These are phyloP conservation scores for Rhizophora mangle DNA, from an alignment of 345 rosid species.

Conservation along the genomic window DNA sequence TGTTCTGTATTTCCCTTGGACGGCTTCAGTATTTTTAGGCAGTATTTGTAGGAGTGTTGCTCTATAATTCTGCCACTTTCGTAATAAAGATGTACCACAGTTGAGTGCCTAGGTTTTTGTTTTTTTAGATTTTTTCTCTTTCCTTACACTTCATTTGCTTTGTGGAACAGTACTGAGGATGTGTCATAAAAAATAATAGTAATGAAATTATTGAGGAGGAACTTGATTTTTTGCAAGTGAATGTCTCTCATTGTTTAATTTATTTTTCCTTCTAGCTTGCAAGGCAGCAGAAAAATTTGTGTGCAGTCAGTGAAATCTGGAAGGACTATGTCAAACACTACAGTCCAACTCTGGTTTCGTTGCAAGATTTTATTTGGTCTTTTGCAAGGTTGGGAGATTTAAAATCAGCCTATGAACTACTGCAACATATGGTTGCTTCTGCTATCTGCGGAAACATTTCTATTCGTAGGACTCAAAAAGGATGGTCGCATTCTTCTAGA, in stretches of 20 bases:
- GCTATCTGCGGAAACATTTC: conserved; percentile 34
- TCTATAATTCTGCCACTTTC: background rate
- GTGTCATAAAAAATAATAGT: no score
- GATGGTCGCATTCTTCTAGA: conserved; percentile 40
- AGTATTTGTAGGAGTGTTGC: background rate
- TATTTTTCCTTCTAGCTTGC: conserved; percentile 62
- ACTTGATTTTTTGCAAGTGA: conserved; percentile 1
- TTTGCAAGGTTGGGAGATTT: conserved; percentile 63
- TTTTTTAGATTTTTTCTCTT: background rate
- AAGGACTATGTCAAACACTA: conserved; percentile 58
- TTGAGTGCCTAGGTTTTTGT: background rate
- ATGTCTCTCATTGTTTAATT: conserved; percentile 2
- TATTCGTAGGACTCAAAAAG: conserved; percentile 21
- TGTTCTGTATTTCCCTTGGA: conserved; percentile 5
- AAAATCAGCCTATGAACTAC: conserved; percentile 56
- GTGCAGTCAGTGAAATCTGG: conserved; percentile 61
- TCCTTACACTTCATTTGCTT: background rate
- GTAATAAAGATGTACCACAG: background rate
- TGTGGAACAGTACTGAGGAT: background rate
- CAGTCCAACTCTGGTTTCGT: conserved; percentile 39
- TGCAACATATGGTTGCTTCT: conserved; percentile 73
- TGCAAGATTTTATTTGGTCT: conserved; percentile 61
- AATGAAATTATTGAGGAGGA: background rate
- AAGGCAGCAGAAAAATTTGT: conserved; percentile 55
- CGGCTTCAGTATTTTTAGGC: background rate